Evolutionary conservation across 2,329 filamentous ascomycete genomes (phyloP).

Genomic region (Neopestalotiopsis sp.): DNA sequence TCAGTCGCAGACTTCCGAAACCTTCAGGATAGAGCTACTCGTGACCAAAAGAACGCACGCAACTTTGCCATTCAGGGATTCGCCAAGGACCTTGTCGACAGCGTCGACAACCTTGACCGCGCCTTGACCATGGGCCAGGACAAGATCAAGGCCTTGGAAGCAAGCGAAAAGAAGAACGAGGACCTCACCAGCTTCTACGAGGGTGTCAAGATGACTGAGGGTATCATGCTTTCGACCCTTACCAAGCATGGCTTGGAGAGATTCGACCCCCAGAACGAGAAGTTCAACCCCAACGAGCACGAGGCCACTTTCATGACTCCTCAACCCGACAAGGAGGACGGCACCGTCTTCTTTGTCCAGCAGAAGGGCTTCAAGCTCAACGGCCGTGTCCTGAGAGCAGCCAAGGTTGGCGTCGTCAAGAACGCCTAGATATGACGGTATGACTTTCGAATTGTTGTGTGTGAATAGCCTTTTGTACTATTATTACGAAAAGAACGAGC

Average conservation of each 20-base stretch:
- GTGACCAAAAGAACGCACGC: slow-evolving; percentile 84
- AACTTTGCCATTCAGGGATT: slow-evolving; percentile 97
- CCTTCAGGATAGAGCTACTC: slow-evolving; percentile 90
- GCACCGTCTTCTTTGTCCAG: slow-evolving; percentile 89
- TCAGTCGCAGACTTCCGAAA: slow-evolving; percentile 97
- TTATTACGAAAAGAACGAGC: slow-evolving; percentile 18
- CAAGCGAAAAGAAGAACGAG: slow-evolving; percentile 44
- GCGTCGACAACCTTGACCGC: slow-evolving; percentile 95
- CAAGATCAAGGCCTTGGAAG: slow-evolving; percentile 64
- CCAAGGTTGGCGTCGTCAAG: slow-evolving; percentile 96
- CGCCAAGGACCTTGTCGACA: slow-evolving; percentile 92
- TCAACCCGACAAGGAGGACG: slow-evolving; percentile 85
- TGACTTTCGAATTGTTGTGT: slow-evolving; percentile 9
- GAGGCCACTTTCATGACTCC: slow-evolving; percentile 96
- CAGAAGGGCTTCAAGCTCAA: slow-evolving; percentile 96
- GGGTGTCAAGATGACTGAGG: slow-evolving; percentile 94
- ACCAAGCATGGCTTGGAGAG: slow-evolving; percentile 94
- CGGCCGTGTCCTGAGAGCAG: slow-evolving; percentile 84
- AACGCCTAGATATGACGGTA: slow-evolving; percentile 40
- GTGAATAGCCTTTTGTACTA: slow-evolving; percentile 19
- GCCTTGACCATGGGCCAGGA: slow-evolving; percentile 81
- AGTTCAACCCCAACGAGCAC: slow-evolving; percentile 95
- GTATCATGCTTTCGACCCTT: slow-evolving; percentile 83
- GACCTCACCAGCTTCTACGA: slow-evolving; percentile 83
- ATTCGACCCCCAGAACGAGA: slow-evolving; percentile 81